These are phyloP conservation scores for Lachnellula hyalina DNA, from an alignment of 2,329 filamentous ascomycete genomes.

Conservation along the genomic window DNA sequence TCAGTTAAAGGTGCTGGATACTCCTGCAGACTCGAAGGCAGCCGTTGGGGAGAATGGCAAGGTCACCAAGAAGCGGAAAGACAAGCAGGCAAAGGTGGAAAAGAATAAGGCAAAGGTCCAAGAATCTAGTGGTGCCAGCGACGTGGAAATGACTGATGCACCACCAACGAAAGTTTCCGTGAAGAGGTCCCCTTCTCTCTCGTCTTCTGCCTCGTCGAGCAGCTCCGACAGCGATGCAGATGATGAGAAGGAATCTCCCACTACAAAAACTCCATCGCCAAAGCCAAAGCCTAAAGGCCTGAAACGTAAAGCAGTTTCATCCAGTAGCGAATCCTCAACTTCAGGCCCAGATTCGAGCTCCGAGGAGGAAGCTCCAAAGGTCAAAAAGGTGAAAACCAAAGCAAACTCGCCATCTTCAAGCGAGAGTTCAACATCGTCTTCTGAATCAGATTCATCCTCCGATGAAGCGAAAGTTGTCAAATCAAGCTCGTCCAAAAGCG, in stretches of 20 bases:
- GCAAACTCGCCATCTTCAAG: slow-evolving; percentile 27
- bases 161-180: slow-evolving; percentile 28
- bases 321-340: slow-evolving; percentile 34
- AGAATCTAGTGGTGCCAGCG: slow-evolving; percentile 34
- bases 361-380: slow-evolving; percentile 42
- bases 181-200: slow-evolving; percentile 32
- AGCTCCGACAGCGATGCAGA: slow-evolving; percentile 46
- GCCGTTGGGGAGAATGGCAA: slow-evolving; percentile 5
- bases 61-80: slow-evolving; percentile 17
- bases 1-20: slow-evolving; percentile 22
- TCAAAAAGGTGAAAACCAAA: slow-evolving; percentile 48
- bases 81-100: slow-evolving; percentile 25
- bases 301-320: slow-evolving; percentile 54
- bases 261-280: slow-evolving; percentile 22
- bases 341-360: slow-evolving; percentile 40
- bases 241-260: slow-evolving; percentile 39
- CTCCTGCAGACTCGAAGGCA: background rate
- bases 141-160: slow-evolving; percentile 33
- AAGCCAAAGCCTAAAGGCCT: slow-evolving; percentile 37
- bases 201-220: slow-evolving; percentile 35
- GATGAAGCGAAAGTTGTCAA: slow-evolving; percentile 14
- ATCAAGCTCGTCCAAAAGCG: slow-evolving; percentile 14
- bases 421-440: slow-evolving; percentile 30
- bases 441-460: slow-evolving; percentile 33
- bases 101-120: slow-evolving; percentile 28